Conservation (phyloP, 2,329 filamentous ascomycete genomes). For the Pleurostoma richardsiae region DNA sequence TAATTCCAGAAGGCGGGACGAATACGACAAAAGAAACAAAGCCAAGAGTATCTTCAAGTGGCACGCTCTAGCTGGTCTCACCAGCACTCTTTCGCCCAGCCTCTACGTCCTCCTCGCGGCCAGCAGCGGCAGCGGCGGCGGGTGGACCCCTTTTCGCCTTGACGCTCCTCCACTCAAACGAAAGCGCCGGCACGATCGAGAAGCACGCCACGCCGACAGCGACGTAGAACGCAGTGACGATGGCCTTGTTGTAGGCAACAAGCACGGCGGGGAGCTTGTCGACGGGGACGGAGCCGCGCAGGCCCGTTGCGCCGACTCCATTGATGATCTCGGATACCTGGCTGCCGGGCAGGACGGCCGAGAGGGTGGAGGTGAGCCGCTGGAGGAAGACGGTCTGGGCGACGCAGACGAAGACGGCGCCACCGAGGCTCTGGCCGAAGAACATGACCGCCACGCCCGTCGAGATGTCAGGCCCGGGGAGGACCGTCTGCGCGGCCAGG, state of each 20-base stretch:
- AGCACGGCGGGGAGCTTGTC: conserved; percentile 14
- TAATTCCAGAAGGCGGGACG: no score
- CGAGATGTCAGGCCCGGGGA: conserved; percentile 31
- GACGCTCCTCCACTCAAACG: conserved; percentile 39
- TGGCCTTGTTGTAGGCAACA: conserved; percentile 25
- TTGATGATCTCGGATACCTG: conserved; percentile 13
- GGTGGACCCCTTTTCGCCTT: conserved; percentile 20
- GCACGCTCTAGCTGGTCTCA: no score
- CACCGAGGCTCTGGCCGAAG: conserved; percentile 26
- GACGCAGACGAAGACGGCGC: conserved; percentile 32
- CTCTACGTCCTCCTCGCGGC: no score
- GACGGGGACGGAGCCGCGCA: conserved; percentile 8
- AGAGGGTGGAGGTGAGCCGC: conserved; percentile 23
- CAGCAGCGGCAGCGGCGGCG: neutral
- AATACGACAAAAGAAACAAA: no score
- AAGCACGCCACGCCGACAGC: conserved; percentile 29
- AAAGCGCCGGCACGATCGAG: conserved; percentile 21
- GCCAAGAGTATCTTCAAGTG: no score
- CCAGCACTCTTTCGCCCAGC: no score
- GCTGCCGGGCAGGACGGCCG: conserved; percentile 16
- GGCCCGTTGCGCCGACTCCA: conserved; percentile 15
- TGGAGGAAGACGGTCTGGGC: conserved; percentile 37
- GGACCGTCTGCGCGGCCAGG: conserved; percentile 34
- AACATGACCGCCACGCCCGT: conserved; percentile 32
- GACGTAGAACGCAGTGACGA: conserved; percentile 23